Conservation (phyloP, 1,284 basidiomycete species). For the Porodaedalea pini region DNA sequence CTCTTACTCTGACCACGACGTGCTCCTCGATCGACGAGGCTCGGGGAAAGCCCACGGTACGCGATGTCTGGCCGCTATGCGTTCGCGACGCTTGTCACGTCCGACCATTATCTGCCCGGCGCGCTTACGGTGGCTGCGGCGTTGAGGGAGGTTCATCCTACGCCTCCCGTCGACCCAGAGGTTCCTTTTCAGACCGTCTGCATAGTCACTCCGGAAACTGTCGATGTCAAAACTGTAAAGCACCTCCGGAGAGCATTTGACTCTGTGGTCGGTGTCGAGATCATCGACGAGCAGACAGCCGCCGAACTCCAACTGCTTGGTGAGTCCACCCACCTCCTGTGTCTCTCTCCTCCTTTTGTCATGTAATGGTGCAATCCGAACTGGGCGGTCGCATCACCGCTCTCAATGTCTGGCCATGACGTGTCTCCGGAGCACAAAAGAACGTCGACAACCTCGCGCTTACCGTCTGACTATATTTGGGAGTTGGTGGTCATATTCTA, state of each 20-base stretch:
- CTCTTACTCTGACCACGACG: not conserved
- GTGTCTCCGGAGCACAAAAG: not conserved
- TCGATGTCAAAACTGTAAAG: conserved; percentile 84
- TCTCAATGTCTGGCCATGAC: not conserved
- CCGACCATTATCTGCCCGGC: conserved; percentile 89
- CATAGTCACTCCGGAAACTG: conserved; percentile 89
- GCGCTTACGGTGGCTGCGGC: conserved; percentile 84
- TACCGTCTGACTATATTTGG: not conserved
- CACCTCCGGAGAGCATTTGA: conserved; percentile 80
- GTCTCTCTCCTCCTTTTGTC: not conserved
- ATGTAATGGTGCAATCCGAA: not conserved
- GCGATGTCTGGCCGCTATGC: conserved; percentile 66
- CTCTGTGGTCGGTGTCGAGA: conserved; percentile 86
- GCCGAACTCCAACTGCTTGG: conserved; percentile 78
- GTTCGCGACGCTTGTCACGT: conserved; percentile 87
- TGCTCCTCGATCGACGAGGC: not conserved
- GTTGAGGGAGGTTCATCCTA: conserved; percentile 73
- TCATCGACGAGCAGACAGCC: conserved; percentile 66
- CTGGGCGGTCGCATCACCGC: not conserved
- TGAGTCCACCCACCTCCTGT: conserved; percentile 40
- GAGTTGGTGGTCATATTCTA: not conserved
- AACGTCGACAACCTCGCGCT: not conserved
- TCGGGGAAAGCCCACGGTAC: not conserved
- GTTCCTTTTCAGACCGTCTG: conserved; percentile 83
- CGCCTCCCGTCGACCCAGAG: conserved; percentile 50